Percentiles rank a stretch among this genome's conserved stretches.
Conservation (phyloP, 2,329 filamentous ascomycete species). For the Botrytis galanthina region DNA sequence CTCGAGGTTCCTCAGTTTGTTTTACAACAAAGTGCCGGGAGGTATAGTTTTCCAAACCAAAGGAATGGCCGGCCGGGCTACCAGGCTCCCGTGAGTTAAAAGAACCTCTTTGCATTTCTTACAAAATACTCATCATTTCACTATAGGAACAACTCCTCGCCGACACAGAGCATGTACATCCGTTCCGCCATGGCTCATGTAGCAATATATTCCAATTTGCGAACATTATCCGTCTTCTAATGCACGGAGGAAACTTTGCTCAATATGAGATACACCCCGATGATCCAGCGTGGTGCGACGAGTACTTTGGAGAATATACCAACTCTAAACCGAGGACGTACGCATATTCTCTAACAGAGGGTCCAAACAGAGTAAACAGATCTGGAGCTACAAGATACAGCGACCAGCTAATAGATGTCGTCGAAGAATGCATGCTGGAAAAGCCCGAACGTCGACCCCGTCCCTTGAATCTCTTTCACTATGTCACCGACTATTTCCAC, state of each 20-base stretch:
- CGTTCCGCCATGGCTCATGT: conserved; percentile 3
- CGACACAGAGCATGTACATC: neutral
- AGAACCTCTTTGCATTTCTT: neutral
- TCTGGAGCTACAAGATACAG: neutral
- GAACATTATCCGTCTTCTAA: neutral
- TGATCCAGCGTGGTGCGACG: neutral
- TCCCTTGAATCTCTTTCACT: neutral
- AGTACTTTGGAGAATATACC: neutral
- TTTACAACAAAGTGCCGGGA: neutral
- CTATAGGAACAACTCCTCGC: neutral
- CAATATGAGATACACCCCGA: neutral
- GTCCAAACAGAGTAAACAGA: neutral
- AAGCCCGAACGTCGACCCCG: neutral
- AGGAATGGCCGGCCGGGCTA: neutral
- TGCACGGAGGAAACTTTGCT: neutral
- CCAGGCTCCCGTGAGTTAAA: neutral
- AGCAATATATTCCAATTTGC: conserved; percentile 16
- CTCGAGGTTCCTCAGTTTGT: neutral
- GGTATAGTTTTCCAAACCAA: neutral
- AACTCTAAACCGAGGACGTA: fast-evolving
- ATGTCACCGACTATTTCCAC: neutral
- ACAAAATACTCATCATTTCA: neutral
- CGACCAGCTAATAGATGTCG: neutral
- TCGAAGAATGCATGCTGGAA: neutral
- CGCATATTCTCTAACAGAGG: neutral